Conservation (phyloP, 495 filamentous ascomycete genomes). For the Margaritispora aquatica region DNA sequence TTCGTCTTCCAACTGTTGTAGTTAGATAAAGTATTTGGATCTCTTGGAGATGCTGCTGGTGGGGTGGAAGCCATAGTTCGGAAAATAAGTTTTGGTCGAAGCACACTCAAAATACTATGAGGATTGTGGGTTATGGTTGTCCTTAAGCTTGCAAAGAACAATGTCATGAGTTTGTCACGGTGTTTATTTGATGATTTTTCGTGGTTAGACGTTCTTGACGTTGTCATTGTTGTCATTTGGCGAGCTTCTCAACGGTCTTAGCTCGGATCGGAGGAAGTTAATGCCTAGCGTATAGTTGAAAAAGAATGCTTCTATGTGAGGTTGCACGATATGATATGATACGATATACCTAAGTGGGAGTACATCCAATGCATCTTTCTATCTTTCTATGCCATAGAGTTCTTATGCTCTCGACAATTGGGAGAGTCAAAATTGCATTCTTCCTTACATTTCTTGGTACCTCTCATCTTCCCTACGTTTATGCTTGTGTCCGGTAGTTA, state of each 20-base stretch:
- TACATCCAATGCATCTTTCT: too few relatives aligned
- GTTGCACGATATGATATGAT: too few relatives aligned
- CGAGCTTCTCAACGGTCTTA: background rate
- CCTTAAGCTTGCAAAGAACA: conserved; percentile 8
- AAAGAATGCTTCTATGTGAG: background rate
- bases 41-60: conserved; percentile 49
- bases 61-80: conserved; percentile 39
- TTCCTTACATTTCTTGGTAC: too few relatives aligned
- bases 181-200: background rate
- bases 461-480: too few relatives aligned
- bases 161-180: background rate
- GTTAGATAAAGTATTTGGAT: conserved; percentile 90
- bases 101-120: background rate
- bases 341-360: too few relatives aligned
- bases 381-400: too few relatives aligned
- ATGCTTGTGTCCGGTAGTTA: too few relatives aligned
- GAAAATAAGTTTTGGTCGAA: background rate
- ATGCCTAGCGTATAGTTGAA: background rate
- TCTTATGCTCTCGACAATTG: too few relatives aligned
- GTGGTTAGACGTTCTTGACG: background rate
- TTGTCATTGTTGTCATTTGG: too few relatives aligned
- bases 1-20: conserved; percentile 77
- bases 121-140: background rate
- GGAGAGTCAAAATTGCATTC: too few relatives aligned
- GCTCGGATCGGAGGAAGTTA: background rate